Percentiles rank a stretch among this genome's conserved stretches.
Conservation (phyloP, 805 yeast species). For the Brettanomyces nanus region DNA sequence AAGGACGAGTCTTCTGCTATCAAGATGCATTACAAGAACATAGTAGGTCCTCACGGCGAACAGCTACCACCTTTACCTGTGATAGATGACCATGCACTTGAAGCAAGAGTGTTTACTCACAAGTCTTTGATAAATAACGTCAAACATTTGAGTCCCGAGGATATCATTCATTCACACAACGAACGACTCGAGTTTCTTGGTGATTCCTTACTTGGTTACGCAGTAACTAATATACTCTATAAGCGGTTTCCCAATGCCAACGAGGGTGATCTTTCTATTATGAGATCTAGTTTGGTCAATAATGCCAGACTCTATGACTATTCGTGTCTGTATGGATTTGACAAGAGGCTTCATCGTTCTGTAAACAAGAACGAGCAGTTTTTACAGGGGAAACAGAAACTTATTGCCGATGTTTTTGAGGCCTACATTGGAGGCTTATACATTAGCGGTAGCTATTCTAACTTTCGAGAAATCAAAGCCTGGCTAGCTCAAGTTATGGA, state of each 20-base stretch:
- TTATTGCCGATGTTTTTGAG: constrained; percentile 85
- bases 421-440: constrained; percentile 86
- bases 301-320: constrained; percentile 67
- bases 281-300: constrained; percentile 64
- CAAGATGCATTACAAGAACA: constrained; percentile 6
- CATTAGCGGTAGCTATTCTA: constrained; percentile 41
- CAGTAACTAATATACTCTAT: constrained; percentile 64
- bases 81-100: constrained; percentile 50
- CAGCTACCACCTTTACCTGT: constrained; percentile 58
- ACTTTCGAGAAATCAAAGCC: constrained; percentile 38
- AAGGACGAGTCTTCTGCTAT: constrained; percentile 7
- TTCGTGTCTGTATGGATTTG: constrained; percentile 61
- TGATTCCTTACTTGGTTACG: constrained; percentile 70
- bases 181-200: constrained; percentile 89
- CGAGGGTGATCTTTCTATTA: constrained; percentile 74
- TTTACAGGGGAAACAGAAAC: constrained; percentile 52
- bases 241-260: constrained; percentile 56
- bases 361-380: constrained; percentile 32
- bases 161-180: constrained; percentile 57
- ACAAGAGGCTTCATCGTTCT: constrained; percentile 40
- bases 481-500: constrained; percentile 50
- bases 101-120: constrained; percentile 72
- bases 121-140: constrained; percentile 60
- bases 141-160: constrained; percentile 46
- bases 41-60: constrained; percentile 11